Conservation (phyloP, 305 asterid species). For the Solanum hybrid region DNA sequence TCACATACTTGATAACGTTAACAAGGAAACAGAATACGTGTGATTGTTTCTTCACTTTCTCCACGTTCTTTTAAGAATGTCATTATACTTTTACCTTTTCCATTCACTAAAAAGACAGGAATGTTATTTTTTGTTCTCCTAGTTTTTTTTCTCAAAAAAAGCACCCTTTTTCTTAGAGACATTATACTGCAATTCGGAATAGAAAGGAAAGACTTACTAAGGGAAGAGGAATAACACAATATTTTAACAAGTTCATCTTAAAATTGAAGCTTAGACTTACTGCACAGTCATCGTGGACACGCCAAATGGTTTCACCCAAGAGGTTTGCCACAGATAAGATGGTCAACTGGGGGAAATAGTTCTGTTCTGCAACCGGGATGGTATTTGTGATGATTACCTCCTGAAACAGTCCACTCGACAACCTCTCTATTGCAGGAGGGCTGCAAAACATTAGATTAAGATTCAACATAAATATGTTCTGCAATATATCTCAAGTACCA, state of each 20-base stretch:
- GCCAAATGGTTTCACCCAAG: slow-evolving; percentile 89
- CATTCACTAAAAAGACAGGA: background rate
- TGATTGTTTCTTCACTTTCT: background rate
- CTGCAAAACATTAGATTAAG: slow-evolving; percentile 35
- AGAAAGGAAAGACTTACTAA: background rate
- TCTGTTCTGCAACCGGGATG: slow-evolving; percentile 75
- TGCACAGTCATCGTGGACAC: slow-evolving; percentile 80
- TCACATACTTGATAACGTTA: background rate
- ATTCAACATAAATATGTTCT: background rate
- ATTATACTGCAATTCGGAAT: background rate
- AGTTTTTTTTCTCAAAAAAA: background rate
- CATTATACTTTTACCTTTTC: background rate
- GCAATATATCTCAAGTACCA: background rate
- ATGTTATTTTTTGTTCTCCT: background rate
- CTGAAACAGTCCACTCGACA: slow-evolving; percentile 88
- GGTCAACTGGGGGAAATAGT: slow-evolving; percentile 92
- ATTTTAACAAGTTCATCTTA: background rate
- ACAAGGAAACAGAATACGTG: background rate
- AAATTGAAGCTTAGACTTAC: slow-evolving; percentile 36
- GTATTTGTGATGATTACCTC: slow-evolving; percentile 94
- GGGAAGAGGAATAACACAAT: background rate
- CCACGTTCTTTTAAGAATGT: background rate
- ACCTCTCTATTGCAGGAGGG: slow-evolving; percentile 91
- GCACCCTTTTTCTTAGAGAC: background rate
- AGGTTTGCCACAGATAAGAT: slow-evolving; percentile 88